Conservation (phyloP, 2,329 filamentous ascomycete species). For the Epichloe sp. region DNA sequence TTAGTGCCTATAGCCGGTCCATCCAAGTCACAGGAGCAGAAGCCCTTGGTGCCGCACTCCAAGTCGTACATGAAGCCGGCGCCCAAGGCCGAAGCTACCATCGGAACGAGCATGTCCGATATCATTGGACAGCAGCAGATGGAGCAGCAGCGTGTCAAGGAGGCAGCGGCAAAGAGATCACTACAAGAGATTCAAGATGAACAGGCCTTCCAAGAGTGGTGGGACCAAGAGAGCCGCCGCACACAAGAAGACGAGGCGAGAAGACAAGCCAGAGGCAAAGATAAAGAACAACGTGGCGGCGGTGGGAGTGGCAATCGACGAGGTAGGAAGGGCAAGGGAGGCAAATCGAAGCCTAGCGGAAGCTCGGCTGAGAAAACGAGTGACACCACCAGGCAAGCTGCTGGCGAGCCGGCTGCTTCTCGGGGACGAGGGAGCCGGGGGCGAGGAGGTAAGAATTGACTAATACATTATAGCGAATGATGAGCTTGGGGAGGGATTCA, state of each 20-base stretch:
- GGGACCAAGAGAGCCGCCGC: constrained; percentile 71
- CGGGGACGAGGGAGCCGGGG: background rate
- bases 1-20: constrained; percentile 14
- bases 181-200: constrained; percentile 93
- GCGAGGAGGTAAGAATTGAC: constrained; percentile 3
- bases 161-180: constrained; percentile 76
- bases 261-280: constrained; percentile 27
- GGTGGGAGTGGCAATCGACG: constrained; percentile 16
- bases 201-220: constrained; percentile 94
- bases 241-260: constrained; percentile 50
- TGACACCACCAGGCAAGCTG: constrained; percentile 6
- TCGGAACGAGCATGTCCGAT: constrained; percentile 68
- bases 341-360: constrained; percentile 13
- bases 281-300: constrained; percentile 11
- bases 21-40: constrained; percentile 17
- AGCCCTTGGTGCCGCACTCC: constrained; percentile 43
- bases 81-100: constrained; percentile 46
- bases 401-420: background rate
- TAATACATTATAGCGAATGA: background rate
- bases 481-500: background rate
- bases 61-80: constrained; percentile 45
- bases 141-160: constrained; percentile 70
- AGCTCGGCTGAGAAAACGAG: constrained; percentile 9
- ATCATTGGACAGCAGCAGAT: constrained; percentile 79
- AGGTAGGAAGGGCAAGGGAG: constrained; percentile 15